phyloP scores from a whole-genome alignment of 305 asterid genomes.

The Fraxinus nigra region DNA sequence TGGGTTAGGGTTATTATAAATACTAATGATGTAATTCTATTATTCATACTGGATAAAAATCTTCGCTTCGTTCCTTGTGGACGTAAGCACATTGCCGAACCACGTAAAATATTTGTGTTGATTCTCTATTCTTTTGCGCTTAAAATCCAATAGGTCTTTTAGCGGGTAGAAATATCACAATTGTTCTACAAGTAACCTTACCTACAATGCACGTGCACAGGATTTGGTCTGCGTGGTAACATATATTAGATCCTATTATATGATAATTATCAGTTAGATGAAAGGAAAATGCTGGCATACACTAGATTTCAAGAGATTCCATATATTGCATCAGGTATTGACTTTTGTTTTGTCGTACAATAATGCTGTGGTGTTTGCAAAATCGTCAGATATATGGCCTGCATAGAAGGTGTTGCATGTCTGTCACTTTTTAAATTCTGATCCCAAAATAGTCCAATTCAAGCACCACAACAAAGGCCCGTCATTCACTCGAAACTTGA shows the following conservation, averaged over 20 bases:
- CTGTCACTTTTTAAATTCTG: background rate
- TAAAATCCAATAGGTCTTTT: background rate
- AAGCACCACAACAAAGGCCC: background rate
- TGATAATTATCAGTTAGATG: background rate
- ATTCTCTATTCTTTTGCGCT: too few relatives aligned
- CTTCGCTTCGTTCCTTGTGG: too few relatives aligned
- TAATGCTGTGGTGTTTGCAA: background rate
- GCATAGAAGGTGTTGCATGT: background rate
- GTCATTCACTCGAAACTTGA: constrained; percentile 4
- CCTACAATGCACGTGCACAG: background rate
- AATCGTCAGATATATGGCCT: background rate
- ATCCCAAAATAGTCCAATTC: background rate
- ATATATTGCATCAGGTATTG: background rate
- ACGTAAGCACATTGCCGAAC: too few relatives aligned
- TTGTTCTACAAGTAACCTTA: background rate
- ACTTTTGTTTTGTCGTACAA: background rate
- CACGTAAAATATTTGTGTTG: too few relatives aligned
- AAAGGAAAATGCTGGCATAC: background rate
- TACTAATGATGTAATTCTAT: too few relatives aligned
- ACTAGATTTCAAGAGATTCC: background rate
- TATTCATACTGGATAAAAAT: too few relatives aligned
- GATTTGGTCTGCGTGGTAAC: background rate
- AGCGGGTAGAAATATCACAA: background rate
- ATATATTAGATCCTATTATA: background rate
- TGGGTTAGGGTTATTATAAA: too few relatives aligned